phyloP scores from a whole-genome alignment of 2,329 filamentous ascomycete species.

The Pseudopyricularia cyperi region DNA sequence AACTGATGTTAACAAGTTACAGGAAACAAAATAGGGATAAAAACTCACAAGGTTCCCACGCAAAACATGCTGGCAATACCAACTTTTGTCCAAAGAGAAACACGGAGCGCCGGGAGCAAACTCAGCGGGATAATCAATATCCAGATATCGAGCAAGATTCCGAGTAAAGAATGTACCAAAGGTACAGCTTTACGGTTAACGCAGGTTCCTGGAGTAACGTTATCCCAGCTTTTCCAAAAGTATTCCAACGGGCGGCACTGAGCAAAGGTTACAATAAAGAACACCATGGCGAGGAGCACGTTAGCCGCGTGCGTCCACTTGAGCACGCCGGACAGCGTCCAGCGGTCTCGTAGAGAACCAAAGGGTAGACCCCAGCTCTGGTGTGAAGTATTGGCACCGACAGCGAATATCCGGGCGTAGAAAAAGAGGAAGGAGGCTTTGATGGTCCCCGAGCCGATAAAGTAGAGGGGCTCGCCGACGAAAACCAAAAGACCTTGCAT shows the following conservation, averaged over 20 bases:
- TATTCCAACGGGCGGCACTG: neutral
- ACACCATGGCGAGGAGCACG: neutral
- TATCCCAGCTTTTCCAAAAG: conserved; percentile 1
- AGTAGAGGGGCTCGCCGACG: neutral
- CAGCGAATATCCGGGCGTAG: neutral
- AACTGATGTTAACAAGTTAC: neutral
- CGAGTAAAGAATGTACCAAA: neutral
- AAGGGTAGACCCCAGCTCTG: neutral
- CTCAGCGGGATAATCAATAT: neutral
- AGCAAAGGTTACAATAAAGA: neutral
- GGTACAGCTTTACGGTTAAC: neutral
- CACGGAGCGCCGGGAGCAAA: neutral
- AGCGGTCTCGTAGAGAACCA: neutral
- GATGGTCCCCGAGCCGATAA: neutral
- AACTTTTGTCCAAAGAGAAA: neutral
- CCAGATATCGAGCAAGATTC: conserved; percentile 1
- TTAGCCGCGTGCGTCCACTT: neutral
- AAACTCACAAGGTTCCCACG: neutral
- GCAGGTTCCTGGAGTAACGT: neutral
- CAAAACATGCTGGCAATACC: conserved; percentile 1
- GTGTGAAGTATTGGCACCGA: neutral
- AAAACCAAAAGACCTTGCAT: neutral
- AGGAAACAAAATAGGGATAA: neutral
- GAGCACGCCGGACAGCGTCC: neutral
- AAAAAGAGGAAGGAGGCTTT: neutral